Base-by-base conservation (phyloP, 139 green algal species). In the Helicosporidium sp. region DNA sequence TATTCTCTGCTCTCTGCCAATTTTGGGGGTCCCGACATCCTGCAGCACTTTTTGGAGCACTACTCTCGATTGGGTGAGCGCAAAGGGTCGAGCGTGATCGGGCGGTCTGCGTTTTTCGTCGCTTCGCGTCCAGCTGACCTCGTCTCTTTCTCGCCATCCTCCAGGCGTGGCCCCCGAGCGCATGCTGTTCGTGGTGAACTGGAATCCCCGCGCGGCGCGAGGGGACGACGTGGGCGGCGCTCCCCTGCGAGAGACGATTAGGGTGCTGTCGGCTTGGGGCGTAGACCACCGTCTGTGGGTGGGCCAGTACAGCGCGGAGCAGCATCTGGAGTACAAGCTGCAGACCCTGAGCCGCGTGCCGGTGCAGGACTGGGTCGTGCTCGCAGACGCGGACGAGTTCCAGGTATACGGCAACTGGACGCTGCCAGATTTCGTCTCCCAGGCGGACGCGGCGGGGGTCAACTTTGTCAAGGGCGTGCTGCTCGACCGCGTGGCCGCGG, bases 11-110 rank as follows among this genome's bases (percentile, higher is more conserved):
- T 58, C 19, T 12, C 6, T 5, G 40, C 7, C 13, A 6, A 50
- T 7, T 17, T 20, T 20, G 36, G 16, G 12, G 26, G 8, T 5
- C 13, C 24, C 13, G 15, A n/a, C 17, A 25, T 58, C 7, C 37
- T 58, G 36, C 37, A 17, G 16, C 51, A 36, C 36, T 58, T 58
- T 23, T 24, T 58, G 25, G 51, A 58, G 24, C 51, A 58, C 46
- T 58, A 47, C 6, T 19, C 4, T 7, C 22, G 40, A 13, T 26
- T 58, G 16, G 51, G 50, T 48, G 16, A 17, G 44, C n/a, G n/a
- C n/a, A n/a, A n/a, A n/a, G n/a, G n/a, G n/a, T n/a, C n/a, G n/a
- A n/a, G n/a, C n/a, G n/a, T n/a, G n/a, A n/a, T n/a, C n/a, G n/a
- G n/a, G n/a, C n/a, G n/a, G n/a, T n/a, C n/a, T n/a, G n/a, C n/a